Evolutionary conservation across 2,329 filamentous ascomycete genomes (phyloP), one percentile per base, ranked within the genome.

Genomic region (Phyllosticta citrichinensis): DNA sequence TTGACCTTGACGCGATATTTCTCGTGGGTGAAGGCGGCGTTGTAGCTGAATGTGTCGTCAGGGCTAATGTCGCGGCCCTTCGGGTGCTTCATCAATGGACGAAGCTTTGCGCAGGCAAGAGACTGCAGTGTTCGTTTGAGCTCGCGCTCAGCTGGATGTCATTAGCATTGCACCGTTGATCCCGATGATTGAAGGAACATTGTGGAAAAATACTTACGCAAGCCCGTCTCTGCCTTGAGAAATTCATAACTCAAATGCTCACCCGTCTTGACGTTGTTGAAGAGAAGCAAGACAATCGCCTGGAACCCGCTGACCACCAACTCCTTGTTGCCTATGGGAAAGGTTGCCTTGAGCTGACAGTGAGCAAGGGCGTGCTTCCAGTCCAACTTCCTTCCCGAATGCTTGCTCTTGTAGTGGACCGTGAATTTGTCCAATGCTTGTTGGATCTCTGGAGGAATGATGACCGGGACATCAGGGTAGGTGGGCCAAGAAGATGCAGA

Each of bases 1-100:
- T 97, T 99, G 79, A 99, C 97, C 79, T 99, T 99, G 76, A 99
- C 87, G 61, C 91, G 86, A 74, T 89, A 88, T 74, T 94, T 96
- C 20, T 86, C 82, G 70, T 97, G 88, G 2, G 78, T 78, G 74
- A 99, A 99, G 17, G 73, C 72, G 53, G 81, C 75, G 76, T 97
- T 97, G 69, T 96, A 86, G 0, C 84, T 84, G 69, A 99, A 99
- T 0, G 86, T 89, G 75, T 99, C 95, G 0, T 83, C 89, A 0
- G 79, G 70, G 62, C 83, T 82, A 66, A 99, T 85, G 0, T 99
- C 92, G 60, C 87, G 85, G 58, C 89, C 87, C 73, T 89, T 91
- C 40, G 94, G 94, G 64, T 87, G 83, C 75, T 99, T 99, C 52
- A 78, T 82, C 19, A 99, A 81, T 11, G 97, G 90, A 6, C 91